Evolutionary conservation across 345 rosid genomes (phyloP), one percentile per base, ranked within the genome.

Genomic region (Acer negundo): DNA sequence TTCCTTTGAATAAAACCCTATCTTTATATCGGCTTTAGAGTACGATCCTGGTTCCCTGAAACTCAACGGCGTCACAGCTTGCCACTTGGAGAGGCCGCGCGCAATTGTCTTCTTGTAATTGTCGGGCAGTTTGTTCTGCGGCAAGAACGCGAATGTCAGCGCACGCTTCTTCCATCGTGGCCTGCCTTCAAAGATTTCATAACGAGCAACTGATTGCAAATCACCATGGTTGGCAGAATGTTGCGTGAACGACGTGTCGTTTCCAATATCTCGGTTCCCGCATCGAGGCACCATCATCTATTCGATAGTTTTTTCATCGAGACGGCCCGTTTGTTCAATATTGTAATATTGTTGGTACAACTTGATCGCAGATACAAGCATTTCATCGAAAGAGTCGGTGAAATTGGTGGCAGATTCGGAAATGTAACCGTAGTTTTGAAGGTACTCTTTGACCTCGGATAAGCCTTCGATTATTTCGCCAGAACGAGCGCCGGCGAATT

Each of bases 181-280:
- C 67, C 1, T 73, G 4, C 96, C 97, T 1, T 94, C 93, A 70
- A 93, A 93, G 44, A 90, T 82, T 19, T 91, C 0, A 84, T 88
- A 95, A 62, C 82, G 96, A 40, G 84, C 88, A 20, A 89, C 88
- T 3, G 92, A 19, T 74, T 88, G 97, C 46, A 42, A 42, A 8
- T 42, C 4, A 31, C 38, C 38, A 31, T 31, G 79, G 87, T 72
- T 85, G 46, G 46, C 10, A 24, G 2, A 42, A 31, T 31, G 38
- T 42, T 42, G 92, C 10, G 8, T 42, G 46, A 42, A 42, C 86
- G 1, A 96, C 76, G 4, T 98, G 97, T 9, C 10, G 84, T 95
- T 95, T 79, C 92, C 84, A 16, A 95, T 77, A 46, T 95, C 99
- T 1, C 98, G 91, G 76, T 92, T 90, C 3, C 99, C 98, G 64